A percentile compares a stretch with the other conserved stretches of the same genome.
phyloP scores from a whole-genome alignment of 1,284 basidiomycete genomes.

The Coriolopsis trogii region DNA sequence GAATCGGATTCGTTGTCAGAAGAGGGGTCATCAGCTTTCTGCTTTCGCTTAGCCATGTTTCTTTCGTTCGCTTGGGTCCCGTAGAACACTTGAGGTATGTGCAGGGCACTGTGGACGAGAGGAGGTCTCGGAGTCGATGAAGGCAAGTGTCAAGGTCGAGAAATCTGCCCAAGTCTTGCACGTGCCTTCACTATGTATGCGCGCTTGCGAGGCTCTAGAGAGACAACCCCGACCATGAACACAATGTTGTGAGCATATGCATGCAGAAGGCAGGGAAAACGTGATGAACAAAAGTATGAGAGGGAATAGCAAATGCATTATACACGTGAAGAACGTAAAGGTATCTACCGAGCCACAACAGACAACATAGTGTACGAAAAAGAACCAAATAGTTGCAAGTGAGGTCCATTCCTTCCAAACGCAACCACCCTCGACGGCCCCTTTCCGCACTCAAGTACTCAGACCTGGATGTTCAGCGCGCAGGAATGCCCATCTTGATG shows the following conservation, averaged over 20 bases:
- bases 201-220: too few relatives aligned
- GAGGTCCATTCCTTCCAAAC: slow-evolving; percentile 8
- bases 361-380: slow-evolving; percentile 19
- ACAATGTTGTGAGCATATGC: too few relatives aligned
- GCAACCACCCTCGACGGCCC: not conserved
- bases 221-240: too few relatives aligned
- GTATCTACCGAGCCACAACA: slow-evolving; percentile 24
- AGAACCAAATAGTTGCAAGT: slow-evolving; percentile 4
- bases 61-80: too few relatives aligned
- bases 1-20: slow-evolving; percentile 26
- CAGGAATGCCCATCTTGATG: slow-evolving; percentile 79
- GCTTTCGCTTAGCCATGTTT: slow-evolving; percentile 30
- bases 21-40: slow-evolving; percentile 13
- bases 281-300: not conserved
- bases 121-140: too few relatives aligned
- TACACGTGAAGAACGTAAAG: slow-evolving; percentile 23
- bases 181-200: too few relatives aligned
- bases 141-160: too few relatives aligned
- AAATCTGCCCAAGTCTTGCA: too few relatives aligned
- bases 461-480: slow-evolving; percentile 13
- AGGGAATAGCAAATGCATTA: slow-evolving; percentile 23
- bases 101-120: too few relatives aligned
- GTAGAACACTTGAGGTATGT: too few relatives aligned
- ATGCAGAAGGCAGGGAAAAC: too few relatives aligned
- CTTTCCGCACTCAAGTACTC: not conserved